Evolutionary conservation across 2,329 filamentous ascomycete genomes (phyloP).

Genomic region (Aspergillus uvarum): DNA sequence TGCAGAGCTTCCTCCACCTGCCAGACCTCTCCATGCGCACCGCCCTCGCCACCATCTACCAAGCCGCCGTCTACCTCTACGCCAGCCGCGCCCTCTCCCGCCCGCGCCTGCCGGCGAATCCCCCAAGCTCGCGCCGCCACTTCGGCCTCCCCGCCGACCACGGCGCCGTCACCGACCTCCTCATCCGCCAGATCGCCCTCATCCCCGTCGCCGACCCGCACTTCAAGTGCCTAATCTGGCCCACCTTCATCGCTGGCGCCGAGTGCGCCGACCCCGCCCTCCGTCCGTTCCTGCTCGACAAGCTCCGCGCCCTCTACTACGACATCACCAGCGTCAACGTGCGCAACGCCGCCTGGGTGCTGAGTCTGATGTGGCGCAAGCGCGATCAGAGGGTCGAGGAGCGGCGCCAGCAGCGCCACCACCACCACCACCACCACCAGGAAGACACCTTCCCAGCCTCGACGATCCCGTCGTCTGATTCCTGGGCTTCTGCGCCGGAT

Average conservation of each 20-base stretch:
- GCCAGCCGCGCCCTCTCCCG: constrained; percentile 40
- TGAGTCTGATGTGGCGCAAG: constrained; percentile 43
- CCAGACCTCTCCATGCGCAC: constrained; percentile 49
- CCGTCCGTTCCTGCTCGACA: constrained; percentile 34
- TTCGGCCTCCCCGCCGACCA: constrained; percentile 33
- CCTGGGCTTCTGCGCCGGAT: no score
- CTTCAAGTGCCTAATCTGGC: constrained; percentile 47
- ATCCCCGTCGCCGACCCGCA: constrained; percentile 38
- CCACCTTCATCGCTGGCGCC: constrained; percentile 45
- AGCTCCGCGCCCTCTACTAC: constrained; percentile 36
- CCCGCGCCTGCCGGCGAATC: constrained; percentile 10
- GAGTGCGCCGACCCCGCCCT: constrained; percentile 37
- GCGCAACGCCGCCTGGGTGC: constrained; percentile 41
- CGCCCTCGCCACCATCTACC: constrained; percentile 45
- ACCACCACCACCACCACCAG: no score
- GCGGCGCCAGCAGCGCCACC: background rate
- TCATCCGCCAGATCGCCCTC: constrained; percentile 38
- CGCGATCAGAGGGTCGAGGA: constrained; percentile 33
- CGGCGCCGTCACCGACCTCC: constrained; percentile 28
- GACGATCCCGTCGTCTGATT: no score
- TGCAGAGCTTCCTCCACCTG: constrained; percentile 47
- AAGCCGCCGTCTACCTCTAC: constrained; percentile 43
- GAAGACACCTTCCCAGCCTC: no score
- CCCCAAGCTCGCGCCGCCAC: constrained; percentile 14
- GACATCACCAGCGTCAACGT: constrained; percentile 40